Conservation (phyloP, 306 rosid species). For the Prunus armeniaca region DNA sequence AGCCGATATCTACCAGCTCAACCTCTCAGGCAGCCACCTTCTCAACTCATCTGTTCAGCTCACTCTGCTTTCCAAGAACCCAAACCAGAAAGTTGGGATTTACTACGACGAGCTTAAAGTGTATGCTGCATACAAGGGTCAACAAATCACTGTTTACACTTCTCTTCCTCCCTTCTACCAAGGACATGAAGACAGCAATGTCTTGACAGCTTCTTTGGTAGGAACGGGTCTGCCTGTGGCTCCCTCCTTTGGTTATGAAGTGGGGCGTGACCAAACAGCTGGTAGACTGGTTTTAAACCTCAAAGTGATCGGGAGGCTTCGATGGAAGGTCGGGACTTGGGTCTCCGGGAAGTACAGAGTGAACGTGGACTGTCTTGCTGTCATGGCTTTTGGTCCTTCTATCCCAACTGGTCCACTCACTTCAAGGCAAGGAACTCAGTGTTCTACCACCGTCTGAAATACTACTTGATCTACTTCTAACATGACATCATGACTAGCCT, state of each 20-base stretch:
- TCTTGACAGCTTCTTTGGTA: constrained; percentile 58
- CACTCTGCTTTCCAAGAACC: constrained; percentile 70
- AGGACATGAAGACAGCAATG: constrained; percentile 53
- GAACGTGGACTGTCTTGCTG: constrained; percentile 65
- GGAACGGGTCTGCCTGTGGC: constrained; percentile 67
- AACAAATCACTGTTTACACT: constrained; percentile 62
- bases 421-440: constrained; percentile 55
- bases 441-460: constrained; percentile 65
- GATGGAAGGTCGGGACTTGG: constrained; percentile 96
- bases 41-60: constrained; percentile 84
- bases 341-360: constrained; percentile 80
- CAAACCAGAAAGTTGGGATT: constrained; percentile 73
- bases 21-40: constrained; percentile 50
- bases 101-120: constrained; percentile 74
- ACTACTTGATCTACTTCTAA: constrained; percentile 1
- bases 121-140: constrained; percentile 69
- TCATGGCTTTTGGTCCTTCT: constrained; percentile 56
- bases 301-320: constrained; percentile 60
- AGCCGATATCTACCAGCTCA: constrained; percentile 68
- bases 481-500: constrained; percentile 3
- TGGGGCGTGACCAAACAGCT: constrained; percentile 62
- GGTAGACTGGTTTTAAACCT: constrained; percentile 61
- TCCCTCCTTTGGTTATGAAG: constrained; percentile 71
- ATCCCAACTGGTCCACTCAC: constrained; percentile 45
- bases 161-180: constrained; percentile 83